Evolutionary conservation across 2,329 filamentous ascomycete genomes (phyloP), one percentile per base, ranked within the genome.

Genomic region (Clonostachys byssicola): DNA sequence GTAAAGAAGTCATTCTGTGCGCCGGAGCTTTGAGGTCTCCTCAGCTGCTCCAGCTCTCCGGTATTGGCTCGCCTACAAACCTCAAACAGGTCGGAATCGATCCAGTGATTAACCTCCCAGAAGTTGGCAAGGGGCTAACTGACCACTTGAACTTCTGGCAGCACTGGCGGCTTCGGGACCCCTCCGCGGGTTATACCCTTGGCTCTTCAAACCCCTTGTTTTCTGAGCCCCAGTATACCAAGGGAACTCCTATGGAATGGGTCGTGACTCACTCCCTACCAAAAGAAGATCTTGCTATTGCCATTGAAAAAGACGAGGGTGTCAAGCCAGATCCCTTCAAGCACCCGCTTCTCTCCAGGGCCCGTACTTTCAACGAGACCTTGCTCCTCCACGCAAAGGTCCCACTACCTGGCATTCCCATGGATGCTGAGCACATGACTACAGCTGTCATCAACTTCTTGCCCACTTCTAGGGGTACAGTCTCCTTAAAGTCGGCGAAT

Each of bases 11-110:
- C n/a, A 70, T 78, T 44, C 45, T 77, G 1, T 64, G 71, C 5
- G 74, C 71, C 13, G 75, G 75, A 17, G 59, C 71, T 5, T 70
- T 73, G 55, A 73, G 73, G 49, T 71, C 67, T 1, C 74, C 73
- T 5, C 67, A 74, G 34, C 60, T 77, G 34, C 64, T 77, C 7
- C 71, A 74, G 56, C 63, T 75, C 5, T 73, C 69, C 8, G 74
- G 74, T 16, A 59, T 74, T 40, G 70, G 72, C 12, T 58, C 67
- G 7, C 59, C 56, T 14, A 55, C 47, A 3, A 64, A 71, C 52
- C 60, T 72, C 12, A 43, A 46, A 23, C 23, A 47, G 0, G 53
- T 75, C 1, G 53, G 78, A 2, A 57, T 62, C 4, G 53, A 57
- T 14, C 48, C 58, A 1, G 30, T 60, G 0, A 53, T 69, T 7